Percentiles rank a stretch among this genome's conserved stretches.
Conservation (phyloP, 495 filamentous ascomycete species). For the Aspergillus coremiiformis region DNA sequence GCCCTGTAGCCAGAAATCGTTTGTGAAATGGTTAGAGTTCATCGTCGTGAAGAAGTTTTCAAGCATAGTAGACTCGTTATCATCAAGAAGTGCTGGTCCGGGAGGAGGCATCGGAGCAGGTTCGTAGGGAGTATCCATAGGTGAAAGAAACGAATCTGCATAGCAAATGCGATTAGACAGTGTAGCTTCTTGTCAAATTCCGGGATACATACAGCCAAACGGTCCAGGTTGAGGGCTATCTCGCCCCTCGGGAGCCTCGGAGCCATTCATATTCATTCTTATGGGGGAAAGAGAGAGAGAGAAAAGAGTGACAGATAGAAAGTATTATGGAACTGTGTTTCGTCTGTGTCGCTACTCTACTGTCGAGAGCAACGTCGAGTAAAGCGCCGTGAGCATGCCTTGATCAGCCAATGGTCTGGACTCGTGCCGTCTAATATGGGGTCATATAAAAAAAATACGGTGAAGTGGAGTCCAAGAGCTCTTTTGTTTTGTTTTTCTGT, state of each 20-base stretch:
- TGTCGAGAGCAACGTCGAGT: constrained; percentile 21
- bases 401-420: constrained; percentile 3
- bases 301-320: constrained; percentile 2
- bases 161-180: constrained; percentile 16
- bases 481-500: constrained; percentile 2
- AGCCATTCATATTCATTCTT: constrained; percentile 30
- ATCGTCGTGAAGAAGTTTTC: constrained; percentile 56
- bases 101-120: constrained; percentile 51
- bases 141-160: constrained; percentile 40
- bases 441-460: not conserved
- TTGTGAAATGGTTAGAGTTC: constrained; percentile 46
- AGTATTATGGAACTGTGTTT: not conserved
- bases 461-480: constrained; percentile 2
- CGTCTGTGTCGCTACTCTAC: constrained; percentile 19
- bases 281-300: constrained; percentile 1
- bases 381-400: constrained; percentile 30
- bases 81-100: constrained; percentile 53
- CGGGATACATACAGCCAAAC: constrained; percentile 52
- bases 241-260: constrained; percentile 24
- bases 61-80: constrained; percentile 55
- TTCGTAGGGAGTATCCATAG: constrained; percentile 47
- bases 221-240: constrained; percentile 35
- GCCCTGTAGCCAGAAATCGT: constrained; percentile 39
- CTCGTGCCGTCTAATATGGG: not conserved
- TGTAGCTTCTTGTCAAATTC: not conserved